Percentiles rank a stretch among this genome's conserved stretches.
phyloP scores from a whole-genome alignment of 2,329 filamentous ascomycete species.

The Diaporthe capsici region DNA sequence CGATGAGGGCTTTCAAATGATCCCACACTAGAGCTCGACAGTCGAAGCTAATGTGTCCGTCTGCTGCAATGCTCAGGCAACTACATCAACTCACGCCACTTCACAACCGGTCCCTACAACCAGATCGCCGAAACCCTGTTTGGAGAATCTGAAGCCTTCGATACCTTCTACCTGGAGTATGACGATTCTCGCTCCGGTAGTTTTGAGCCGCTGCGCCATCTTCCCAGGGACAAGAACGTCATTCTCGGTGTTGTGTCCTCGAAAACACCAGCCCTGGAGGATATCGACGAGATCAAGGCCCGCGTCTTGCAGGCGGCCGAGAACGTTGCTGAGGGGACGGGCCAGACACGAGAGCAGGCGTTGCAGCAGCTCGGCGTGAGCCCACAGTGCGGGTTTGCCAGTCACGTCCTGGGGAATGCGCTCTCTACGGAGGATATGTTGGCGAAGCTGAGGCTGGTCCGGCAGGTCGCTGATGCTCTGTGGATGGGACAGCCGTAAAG shows the following conservation, averaged over 20 bases:
- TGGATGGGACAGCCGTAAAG: neutral
- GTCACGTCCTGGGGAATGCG: constrained; percentile 43
- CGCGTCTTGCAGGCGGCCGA: constrained; percentile 63
- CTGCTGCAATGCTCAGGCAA: neutral
- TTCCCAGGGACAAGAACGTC: constrained; percentile 64
- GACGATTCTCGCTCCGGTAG: constrained; percentile 63
- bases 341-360: constrained; percentile 66
- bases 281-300: constrained; percentile 58
- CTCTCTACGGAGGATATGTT: neutral
- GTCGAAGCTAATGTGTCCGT: neutral
- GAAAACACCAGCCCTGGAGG: constrained; percentile 63
- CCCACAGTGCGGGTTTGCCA: constrained; percentile 66
- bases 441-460: constrained; percentile 20
- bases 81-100: neutral
- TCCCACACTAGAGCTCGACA: constrained; percentile 51
- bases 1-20: constrained; percentile 55
- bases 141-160: constrained; percentile 59
- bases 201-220: constrained; percentile 63
- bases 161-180: constrained; percentile 68
- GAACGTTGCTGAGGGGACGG: constrained; percentile 70
- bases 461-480: neutral
- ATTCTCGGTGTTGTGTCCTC: constrained; percentile 66
- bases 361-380: constrained; percentile 69
- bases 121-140: constrained; percentile 65
- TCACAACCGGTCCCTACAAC: constrained; percentile 63